Conservation (phyloP, 2,329 filamentous ascomycete genomes). For the Ophiostoma populinum region DNA sequence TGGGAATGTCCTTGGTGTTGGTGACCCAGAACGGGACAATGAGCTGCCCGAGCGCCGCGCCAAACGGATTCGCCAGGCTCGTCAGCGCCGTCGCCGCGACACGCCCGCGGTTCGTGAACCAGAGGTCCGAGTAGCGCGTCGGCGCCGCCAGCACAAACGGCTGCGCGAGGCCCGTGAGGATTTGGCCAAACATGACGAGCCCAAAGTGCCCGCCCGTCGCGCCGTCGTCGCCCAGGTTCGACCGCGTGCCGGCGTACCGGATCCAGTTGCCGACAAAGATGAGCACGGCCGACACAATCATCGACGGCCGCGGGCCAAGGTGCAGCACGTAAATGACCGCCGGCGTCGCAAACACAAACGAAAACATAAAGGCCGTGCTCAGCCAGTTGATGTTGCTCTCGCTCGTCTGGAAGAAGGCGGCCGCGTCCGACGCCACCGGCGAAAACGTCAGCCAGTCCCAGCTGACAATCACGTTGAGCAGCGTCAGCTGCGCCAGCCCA, state of each 20-base stretch:
- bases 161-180: constrained; percentile 75
- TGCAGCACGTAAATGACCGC: constrained; percentile 62
- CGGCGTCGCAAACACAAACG: constrained; percentile 60
- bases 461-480: constrained; percentile 83
- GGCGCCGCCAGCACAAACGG: constrained; percentile 84
- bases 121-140: constrained; percentile 80
- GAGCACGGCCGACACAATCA: constrained; percentile 55
- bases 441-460: constrained; percentile 98
- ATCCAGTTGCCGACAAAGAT: constrained; percentile 81
- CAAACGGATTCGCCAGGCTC: constrained; percentile 76
- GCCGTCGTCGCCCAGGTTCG: constrained; percentile 13
- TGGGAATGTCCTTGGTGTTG: constrained; percentile 46
- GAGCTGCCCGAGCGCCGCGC: constrained; percentile 74
- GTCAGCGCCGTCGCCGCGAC: constrained; percentile 76
- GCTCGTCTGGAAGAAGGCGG: constrained; percentile 57
- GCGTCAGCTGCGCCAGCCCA: constrained; percentile 63
- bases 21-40: constrained; percentile 64
- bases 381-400: constrained; percentile 83
- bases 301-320: constrained; percentile 59
- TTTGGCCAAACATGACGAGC: constrained; percentile 77
- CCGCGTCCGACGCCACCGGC: constrained; percentile 57
- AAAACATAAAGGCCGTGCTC: constrained; percentile 70
- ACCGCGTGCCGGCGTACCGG: constrained; percentile 53
- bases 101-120: constrained; percentile 75
- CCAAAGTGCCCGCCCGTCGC: constrained; percentile 43